Evolutionary conservation across 257 asterid species (phyloP), one percentile per base, ranked within the genome.

Genomic region (Solanum clarkiae): DNA sequence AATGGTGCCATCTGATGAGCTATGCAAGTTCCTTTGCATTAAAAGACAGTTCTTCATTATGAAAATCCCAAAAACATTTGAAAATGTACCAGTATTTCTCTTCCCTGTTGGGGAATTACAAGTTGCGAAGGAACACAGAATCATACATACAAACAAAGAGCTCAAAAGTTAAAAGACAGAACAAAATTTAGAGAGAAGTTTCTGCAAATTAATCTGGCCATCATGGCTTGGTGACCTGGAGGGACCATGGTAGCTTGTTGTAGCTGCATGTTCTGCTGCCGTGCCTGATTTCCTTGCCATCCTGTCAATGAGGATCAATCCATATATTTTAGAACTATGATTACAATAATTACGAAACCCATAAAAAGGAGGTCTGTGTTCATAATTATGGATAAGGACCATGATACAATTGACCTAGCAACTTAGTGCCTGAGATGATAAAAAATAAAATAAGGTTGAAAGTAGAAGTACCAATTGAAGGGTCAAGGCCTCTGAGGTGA

Each of bases 181-280:
- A 84, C 81, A 44, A 70, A 45, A 49, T 13, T 24, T 49, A 14
- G 63, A 49, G 40, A 45, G 57, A 75, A 75, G 62, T 75, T 49
- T 75, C 82, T 49, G 8, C 62, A 75, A 75, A 18, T 62, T 86
- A 36, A 62, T 84, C 87, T 85, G 65, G 84, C 85, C 88, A 87
- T 86, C 97, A 92, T 93, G 81, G 88, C 90, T 86, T 91, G 94
- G 72, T 84, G 88, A 89, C 51, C 26, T 63, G 96, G 96, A 59
- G 97, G 88, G 7, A 91, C 81, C 93, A 90, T 89, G 5, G 88
- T 85, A 80, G 90, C 80, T 86, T 88, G 81, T 80, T 81, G 87
- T 80, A 68, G 85, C 86, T 87, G 91, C 82, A 54, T 86, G 80
- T 29, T 85, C 6, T 47, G 81, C 13, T 47, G 47, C 45, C 18